These are phyloP conservation scores for Fusarium begoniae DNA, from an alignment of 2,329 filamentous ascomycete genomes.

Conservation along the genomic window DNA sequence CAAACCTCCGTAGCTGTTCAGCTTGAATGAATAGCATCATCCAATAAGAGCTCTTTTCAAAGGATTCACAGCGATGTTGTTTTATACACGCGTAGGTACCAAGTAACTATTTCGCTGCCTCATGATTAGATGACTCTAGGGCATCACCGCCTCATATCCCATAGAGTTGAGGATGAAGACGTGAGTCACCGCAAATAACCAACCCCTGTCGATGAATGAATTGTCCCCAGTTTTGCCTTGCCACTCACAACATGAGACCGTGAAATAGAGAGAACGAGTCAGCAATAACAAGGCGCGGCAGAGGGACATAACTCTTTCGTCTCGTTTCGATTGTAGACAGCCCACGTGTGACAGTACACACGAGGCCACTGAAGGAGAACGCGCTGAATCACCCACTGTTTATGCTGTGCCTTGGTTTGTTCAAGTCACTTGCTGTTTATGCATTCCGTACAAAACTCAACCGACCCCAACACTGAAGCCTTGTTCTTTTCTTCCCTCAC, in stretches of 20 bases:
- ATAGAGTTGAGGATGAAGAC: slow-evolving; percentile 4
- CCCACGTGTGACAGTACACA: slow-evolving; percentile 33
- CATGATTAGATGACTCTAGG: slow-evolving; percentile 2
- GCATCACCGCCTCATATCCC: slow-evolving; percentile 13
- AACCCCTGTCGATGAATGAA: slow-evolving; percentile 20
- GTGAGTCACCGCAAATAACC: slow-evolving; percentile 28
- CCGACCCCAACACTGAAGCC: neutral
- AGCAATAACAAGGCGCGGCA: slow-evolving; percentile 20
- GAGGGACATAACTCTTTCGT: neutral
- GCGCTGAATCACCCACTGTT: slow-evolving; percentile 4
- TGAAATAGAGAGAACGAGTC: slow-evolving; percentile 18
- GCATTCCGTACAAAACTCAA: slow-evolving; percentile 25
- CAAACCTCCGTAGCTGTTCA: neutral
- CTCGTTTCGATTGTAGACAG: neutral
- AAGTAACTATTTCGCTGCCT: slow-evolving; percentile 1
- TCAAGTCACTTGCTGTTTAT: slow-evolving; percentile 11
- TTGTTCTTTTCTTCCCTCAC: slow-evolving; percentile 1
- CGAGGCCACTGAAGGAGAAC: slow-evolving; percentile 20
- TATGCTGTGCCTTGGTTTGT: slow-evolving; percentile 23
- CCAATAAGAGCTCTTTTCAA: slow-evolving; percentile 4
- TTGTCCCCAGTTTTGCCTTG: slow-evolving; percentile 27
- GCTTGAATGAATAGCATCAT: neutral
- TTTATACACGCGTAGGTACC: neutral
- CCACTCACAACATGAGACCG: slow-evolving; percentile 21
- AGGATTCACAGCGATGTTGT: neutral